Base-by-base conservation (phyloP, 2,329 filamentous ascomycete genomes). In the Fusarium udum region DNA sequence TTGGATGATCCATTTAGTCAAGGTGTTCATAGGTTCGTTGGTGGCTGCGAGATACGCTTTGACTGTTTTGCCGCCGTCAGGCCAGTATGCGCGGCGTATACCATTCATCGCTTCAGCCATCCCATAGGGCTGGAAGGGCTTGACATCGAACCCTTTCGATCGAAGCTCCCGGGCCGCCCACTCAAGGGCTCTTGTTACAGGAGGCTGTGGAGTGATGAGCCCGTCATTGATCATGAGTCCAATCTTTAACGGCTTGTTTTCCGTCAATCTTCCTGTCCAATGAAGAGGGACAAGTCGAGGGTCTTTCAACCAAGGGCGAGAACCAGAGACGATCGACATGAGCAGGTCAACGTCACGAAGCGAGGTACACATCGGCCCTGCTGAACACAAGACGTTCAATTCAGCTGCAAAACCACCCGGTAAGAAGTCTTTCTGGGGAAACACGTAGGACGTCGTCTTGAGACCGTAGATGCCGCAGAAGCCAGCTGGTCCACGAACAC, bases 181-280 rank as follows among this genome's bases (percentile, higher is more conserved):
- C 20, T 74, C 58, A 16, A 84, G 74, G 10, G 82, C 82, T 6
- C 78, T 77, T 3, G 61, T 76, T 0, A 84, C 80, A 0, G 83
- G 83, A 2, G 83, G 83, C 39, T 84, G 83, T 0, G 83, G 82
- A 11, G 74, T 62, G 20, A 84, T 81, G 18, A 75, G 69, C 1
- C 82, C 82, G 61, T 85, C 83, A 48, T 82, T 65, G 64, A 79
- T 77, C 77, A 84, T 82, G 64, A 87, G 79, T 3, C 85, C 86
- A 4, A 87, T 81, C 59, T 82, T 83, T 14, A 84, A 60, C 0
- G 72, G 69, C 10, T 46, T 69, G 7, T 24, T 18, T 4, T 49
- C 31, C 0, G 61, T 12, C 8, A 28, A 15, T 0, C 22, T 26
- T 1, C 31, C 51, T 1, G 71, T 79, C 82, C 82, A 83, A 0